phyloP scores from a whole-genome alignment of 225 moss, liverwort and hornwort species.

The Antitrichia curtipendula region DNA sequence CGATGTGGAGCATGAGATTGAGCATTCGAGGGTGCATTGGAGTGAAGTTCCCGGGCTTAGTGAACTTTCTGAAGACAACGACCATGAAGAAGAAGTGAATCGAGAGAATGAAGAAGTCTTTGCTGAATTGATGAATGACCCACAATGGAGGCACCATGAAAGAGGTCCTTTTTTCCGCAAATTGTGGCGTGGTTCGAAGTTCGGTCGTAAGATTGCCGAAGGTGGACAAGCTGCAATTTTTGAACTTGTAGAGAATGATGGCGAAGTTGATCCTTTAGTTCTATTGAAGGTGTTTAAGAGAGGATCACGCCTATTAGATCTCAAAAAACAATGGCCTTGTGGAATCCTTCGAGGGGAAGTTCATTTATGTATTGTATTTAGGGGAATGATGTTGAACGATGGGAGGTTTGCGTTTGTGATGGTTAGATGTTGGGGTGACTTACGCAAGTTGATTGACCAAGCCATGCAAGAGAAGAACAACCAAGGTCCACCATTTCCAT shows the following conservation, averaged over 20 bases:
- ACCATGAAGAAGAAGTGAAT: background rate
- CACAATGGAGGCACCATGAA: fast-evolving
- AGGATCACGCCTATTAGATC: background rate
- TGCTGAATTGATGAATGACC: background rate
- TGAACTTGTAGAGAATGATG: too few species aligned
- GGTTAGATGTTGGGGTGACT: background rate
- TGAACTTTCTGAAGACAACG: background rate
- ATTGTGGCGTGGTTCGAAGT: fast-evolving
- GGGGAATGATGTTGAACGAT: fast-evolving
- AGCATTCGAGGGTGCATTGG: background rate
- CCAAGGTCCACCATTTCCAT: background rate
- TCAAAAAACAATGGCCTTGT: background rate
- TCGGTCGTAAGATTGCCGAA: background rate
- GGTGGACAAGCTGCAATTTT: background rate
- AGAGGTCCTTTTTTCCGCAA: fast-evolving
- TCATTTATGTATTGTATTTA: fast-evolving
- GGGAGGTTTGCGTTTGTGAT: background rate
- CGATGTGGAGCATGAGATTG: background rate
- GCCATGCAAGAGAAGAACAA: background rate
- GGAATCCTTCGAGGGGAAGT: background rate
- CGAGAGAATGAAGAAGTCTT: background rate
- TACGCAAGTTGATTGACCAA: background rate
- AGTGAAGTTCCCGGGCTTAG: background rate
- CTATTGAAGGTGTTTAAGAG: background rate
- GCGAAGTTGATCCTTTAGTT: too few species aligned